Evolutionary conservation across 2,329 filamentous ascomycete genomes (phyloP).

Genomic region (Dryadomyces quercivorus): DNA sequence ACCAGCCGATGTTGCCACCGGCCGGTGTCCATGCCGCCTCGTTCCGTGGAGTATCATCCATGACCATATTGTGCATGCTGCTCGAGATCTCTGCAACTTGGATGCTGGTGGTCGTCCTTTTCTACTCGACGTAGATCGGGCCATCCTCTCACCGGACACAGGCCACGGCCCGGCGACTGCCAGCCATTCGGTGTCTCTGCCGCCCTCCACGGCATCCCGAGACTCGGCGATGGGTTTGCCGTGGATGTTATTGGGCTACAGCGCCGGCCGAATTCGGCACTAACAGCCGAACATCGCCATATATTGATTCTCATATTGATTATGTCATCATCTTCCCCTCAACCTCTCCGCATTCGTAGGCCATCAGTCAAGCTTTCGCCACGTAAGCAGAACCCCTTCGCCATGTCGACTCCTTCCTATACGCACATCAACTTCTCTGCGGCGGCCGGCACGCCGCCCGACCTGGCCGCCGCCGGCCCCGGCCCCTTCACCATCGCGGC

Average conservation of each 20-base stretch:
- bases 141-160: not conserved
- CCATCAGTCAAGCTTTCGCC: no score
- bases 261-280: not conserved
- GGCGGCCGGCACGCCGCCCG: not conserved
- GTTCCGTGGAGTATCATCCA: not conserved
- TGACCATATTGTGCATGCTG: not conserved
- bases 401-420: not conserved
- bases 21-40: not conserved
- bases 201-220: no score
- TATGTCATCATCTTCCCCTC: not conserved
- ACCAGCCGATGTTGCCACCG: not conserved
- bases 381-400: no score
- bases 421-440: not conserved
- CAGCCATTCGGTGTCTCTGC: not conserved
- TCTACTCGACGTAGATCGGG: not conserved
- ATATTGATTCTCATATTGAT: no score
- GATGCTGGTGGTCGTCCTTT: no score
- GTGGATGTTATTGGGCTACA: not conserved
- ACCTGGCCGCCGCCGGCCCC: not conserved
- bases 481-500: constrained; percentile 1
- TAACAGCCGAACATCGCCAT: not conserved
- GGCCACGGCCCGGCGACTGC: not conserved
- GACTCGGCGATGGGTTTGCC: not conserved
- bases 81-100: not conserved
- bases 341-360: no score